Evolutionary conservation across 768 basidiomycete genomes (phyloP).

Genomic region (Boletus eberwhitei): DNA sequence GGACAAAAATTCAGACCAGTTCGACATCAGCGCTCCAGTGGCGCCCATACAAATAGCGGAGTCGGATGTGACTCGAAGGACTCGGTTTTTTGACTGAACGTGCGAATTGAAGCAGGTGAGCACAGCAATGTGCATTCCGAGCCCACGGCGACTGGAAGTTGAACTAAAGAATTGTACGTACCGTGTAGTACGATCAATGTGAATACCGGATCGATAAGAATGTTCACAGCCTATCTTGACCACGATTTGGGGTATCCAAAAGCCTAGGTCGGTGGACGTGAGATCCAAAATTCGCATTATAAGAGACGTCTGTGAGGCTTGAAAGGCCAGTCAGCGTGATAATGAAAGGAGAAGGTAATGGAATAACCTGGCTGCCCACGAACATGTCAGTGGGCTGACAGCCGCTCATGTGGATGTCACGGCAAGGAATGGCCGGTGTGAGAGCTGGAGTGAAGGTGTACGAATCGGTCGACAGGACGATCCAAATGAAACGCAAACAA

Average conservation of each 20-base stretch:
- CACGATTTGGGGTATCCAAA: not conserved
- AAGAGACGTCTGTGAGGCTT: not conserved
- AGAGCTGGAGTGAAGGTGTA: conserved; percentile 9
- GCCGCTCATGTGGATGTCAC: conserved; percentile 6
- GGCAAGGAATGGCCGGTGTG: conserved; percentile 30
- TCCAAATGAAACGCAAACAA: conserved; percentile 30
- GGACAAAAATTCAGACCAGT: not conserved
- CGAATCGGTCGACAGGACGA: conserved; percentile 25
- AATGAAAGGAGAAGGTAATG: not conserved
- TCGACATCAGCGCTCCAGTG: conserved; percentile 1
- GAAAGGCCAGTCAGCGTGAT: not conserved
- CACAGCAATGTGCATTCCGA: conserved; percentile 14
- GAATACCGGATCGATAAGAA: conserved; percentile 8
- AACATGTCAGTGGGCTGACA: not conserved
- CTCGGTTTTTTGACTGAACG: conserved; percentile 8
- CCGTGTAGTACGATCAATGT: not conserved
- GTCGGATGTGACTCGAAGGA: not conserved
- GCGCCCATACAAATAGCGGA: not conserved
- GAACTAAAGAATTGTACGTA: conserved; percentile 3
- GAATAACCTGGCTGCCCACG: not conserved
- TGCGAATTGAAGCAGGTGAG: conserved; percentile 7
- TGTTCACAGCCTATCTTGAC: not conserved
- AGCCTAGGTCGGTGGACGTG: not conserved
- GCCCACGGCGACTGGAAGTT: conserved; percentile 7
- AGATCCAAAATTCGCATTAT: not conserved